Evolutionary conservation across 306 rosid species (phyloP).

Genomic region (Quillaja saponaria): DNA sequence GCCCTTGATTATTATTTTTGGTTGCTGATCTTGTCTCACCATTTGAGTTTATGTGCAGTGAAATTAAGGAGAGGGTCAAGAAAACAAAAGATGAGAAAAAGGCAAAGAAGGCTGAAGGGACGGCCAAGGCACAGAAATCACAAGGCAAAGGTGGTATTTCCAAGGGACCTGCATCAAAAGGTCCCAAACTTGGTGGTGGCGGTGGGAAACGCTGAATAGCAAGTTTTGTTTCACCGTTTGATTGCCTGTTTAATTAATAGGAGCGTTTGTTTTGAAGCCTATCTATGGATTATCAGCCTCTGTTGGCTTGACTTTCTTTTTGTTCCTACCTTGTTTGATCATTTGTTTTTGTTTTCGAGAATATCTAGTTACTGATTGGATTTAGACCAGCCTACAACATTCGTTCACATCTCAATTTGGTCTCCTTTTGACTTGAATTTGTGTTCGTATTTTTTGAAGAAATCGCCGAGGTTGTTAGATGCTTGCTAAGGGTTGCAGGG

Average conservation of each 20-base stretch:
- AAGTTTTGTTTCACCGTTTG: conserved; percentile 18
- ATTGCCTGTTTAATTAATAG: conserved; percentile 26
- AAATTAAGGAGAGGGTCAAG: conserved; percentile 83
- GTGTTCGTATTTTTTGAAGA: too few relatives aligned
- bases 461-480: too few relatives aligned
- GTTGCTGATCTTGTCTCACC: background rate
- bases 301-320: conserved; percentile 20
- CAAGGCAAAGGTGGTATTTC: conserved; percentile 51
- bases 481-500: too few relatives aligned
- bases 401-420: too few relatives aligned
- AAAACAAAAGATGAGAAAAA: conserved; percentile 90
- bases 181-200: conserved; percentile 87
- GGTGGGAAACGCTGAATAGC: conserved; percentile 76
- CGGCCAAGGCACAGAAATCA: conserved; percentile 58
- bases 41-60: conserved; percentile 41
- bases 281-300: conserved; percentile 29
- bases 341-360: conserved; percentile 27
- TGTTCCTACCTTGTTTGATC: conserved; percentile 11
- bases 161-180: conserved; percentile 70
- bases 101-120: conserved; percentile 81
- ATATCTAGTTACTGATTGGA: background rate
- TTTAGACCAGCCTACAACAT: background rate
- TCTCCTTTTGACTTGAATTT: too few relatives aligned
- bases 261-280: conserved; percentile 20
- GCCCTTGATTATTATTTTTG: background rate